Percentiles rank a stretch among this genome's conserved stretches.
These are phyloP conservation scores for Hordeum pubiflorum DNA, from an alignment of 202 grass and related monocot genomes.

Conservation along the genomic window DNA sequence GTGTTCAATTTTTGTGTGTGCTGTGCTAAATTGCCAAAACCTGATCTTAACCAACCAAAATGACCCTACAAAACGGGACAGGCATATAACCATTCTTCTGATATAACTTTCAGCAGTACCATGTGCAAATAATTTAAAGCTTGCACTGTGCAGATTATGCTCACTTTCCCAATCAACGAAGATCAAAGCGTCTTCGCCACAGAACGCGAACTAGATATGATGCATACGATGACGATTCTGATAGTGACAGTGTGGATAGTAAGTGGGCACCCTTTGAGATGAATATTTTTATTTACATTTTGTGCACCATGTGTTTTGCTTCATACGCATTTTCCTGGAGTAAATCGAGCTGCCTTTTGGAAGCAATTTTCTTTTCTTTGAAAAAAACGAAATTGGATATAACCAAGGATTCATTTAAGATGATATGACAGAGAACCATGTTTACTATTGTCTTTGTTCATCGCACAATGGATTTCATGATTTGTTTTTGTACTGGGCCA, in stretches of 20 bases:
- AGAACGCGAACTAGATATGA: slow-evolving; percentile 9
- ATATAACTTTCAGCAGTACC: background rate
- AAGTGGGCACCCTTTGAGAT: slow-evolving; percentile 5
- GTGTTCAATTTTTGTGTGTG: background rate
- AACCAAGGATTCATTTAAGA: background rate
- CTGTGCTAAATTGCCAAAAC: background rate
- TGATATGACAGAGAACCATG: background rate
- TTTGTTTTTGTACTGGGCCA: background rate
- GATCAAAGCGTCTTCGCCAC: slow-evolving; percentile 25
- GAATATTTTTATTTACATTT: background rate
- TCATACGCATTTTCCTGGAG: background rate
- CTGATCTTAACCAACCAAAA: too few species aligned
- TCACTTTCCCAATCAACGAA: background rate
- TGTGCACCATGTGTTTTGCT: background rate
- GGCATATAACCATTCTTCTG: background rate
- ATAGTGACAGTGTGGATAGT: slow-evolving; percentile 6
- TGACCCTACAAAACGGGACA: too few species aligned
- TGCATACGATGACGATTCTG: background rate
- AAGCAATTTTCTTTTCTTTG: background rate
- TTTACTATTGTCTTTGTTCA: background rate
- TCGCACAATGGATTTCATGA: background rate
- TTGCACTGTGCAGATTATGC: slow-evolving; percentile 21
- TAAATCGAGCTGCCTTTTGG: background rate
- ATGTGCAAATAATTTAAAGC: background rate
- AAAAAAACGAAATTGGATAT: background rate